Evolutionary conservation across 2,329 filamentous ascomycete species (phyloP).

Genomic region (Phyllosticta paracitricarpa): DNA sequence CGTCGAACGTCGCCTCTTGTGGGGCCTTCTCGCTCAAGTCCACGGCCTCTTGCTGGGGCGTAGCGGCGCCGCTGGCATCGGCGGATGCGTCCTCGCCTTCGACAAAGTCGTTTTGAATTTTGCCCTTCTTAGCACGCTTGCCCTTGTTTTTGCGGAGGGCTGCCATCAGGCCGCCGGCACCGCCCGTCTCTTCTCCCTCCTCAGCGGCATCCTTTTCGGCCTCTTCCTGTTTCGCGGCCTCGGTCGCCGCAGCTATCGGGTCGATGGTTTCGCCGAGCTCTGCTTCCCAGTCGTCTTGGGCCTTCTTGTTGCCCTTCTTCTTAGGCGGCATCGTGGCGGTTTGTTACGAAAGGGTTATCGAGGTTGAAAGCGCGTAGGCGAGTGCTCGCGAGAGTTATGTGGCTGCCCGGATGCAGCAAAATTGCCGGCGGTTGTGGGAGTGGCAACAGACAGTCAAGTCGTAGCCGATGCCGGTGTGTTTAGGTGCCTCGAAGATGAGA

Average conservation of each 20-base stretch:
- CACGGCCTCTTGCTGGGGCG: conserved; percentile 14
- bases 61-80: conserved; percentile 29
- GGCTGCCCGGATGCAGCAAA: neutral
- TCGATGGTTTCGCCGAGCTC: conserved; percentile 73
- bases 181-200: conserved; percentile 36
- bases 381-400: neutral
- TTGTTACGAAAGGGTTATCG: neutral
- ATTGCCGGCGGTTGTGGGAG: neutral
- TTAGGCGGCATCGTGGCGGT: conserved; percentile 68
- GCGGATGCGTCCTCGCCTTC: conserved; percentile 53
- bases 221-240: conserved; percentile 12
- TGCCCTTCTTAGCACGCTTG: conserved; percentile 82
- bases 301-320: conserved; percentile 79
- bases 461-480: neutral
- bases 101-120: conserved; percentile 59
- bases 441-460: neutral
- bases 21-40: conserved; percentile 59
- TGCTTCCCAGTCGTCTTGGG: conserved; percentile 87
- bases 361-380: neutral
- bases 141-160: conserved; percentile 42
- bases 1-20: conserved; percentile 61
- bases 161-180: conserved; percentile 38
- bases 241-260: conserved; percentile 44
- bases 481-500: neutral
- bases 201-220: conserved; percentile 39